These are phyloP conservation scores for Amniculicola lignicola DNA, from an alignment of 495 filamentous ascomycete species.

Conservation along the genomic window DNA sequence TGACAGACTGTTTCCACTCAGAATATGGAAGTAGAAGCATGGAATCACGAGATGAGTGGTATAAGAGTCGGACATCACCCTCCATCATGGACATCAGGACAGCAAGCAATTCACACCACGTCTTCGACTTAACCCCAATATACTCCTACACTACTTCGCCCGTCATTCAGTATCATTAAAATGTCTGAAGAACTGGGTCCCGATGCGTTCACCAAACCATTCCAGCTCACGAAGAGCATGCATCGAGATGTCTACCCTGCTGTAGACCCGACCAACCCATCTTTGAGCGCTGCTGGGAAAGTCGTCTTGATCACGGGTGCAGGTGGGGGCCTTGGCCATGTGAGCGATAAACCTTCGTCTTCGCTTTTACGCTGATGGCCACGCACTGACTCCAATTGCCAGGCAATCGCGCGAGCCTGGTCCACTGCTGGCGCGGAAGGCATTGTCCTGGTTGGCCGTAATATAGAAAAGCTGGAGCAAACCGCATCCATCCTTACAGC, in stretches of 20 bases:
- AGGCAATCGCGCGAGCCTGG: constrained; percentile 46
- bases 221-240: constrained; percentile 35
- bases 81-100: too few relatives aligned
- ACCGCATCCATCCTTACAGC: constrained; percentile 38
- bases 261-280: constrained; percentile 41
- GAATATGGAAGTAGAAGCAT: too few relatives aligned
- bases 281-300: constrained; percentile 43
- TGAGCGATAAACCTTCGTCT: not conserved
- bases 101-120: too few relatives aligned
- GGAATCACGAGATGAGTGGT: too few relatives aligned
- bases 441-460: constrained; percentile 46
- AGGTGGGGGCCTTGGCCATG: constrained; percentile 45
- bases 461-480: constrained; percentile 35
- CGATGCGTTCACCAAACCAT: constrained; percentile 22
- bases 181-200: constrained; percentile 12
- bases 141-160: too few relatives aligned
- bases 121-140: too few relatives aligned
- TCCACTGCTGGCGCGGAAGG: constrained; percentile 43
- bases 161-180: too few relatives aligned
- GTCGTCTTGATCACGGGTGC: constrained; percentile 49
- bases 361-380: not conserved
- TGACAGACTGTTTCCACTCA: too few relatives aligned
- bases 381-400: not conserved
- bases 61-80: too few relatives aligned
- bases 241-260: constrained; percentile 48